Conservation (phyloP, 163 green algal species). For the Trebouxiophyceae sp. region DNA sequence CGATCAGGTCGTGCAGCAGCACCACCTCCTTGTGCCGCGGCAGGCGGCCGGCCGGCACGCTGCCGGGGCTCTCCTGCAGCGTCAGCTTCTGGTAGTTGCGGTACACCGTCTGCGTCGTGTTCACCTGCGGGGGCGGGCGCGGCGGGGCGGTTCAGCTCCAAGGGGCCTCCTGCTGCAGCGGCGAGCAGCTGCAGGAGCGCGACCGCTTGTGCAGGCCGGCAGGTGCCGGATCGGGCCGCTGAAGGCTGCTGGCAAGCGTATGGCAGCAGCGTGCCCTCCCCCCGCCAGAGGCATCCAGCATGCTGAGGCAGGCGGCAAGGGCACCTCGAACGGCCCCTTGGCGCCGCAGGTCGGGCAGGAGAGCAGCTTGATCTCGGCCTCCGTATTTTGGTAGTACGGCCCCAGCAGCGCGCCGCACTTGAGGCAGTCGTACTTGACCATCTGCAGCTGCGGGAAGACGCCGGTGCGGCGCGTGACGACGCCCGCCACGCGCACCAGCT, state of each 20-base stretch:
- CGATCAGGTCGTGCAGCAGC: slow-evolving; percentile 94
- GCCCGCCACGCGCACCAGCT: slow-evolving; percentile 79
- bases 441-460: slow-evolving; percentile 93
- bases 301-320: neutral
- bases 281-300: neutral
- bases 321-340: slow-evolving; percentile 84
- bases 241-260: neutral
- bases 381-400: slow-evolving; percentile 77
- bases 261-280: neutral
- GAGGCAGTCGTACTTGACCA: slow-evolving; percentile 84
- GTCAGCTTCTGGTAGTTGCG: slow-evolving; percentile 98
- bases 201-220: too few species aligned
- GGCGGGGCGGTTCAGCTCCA: too few species aligned
- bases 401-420: slow-evolving; percentile 83
- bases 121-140: too few species aligned
- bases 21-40: slow-evolving; percentile 97
- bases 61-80: slow-evolving; percentile 92
- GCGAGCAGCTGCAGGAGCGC: too few species aligned
- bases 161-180: too few species aligned
- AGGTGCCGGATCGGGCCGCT: too few species aligned
- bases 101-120: slow-evolving; percentile 86
- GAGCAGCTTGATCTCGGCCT: slow-evolving; percentile 70
- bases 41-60: slow-evolving; percentile 85
- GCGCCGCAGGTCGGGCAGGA: slow-evolving; percentile 78
- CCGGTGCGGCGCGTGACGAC: slow-evolving; percentile 93